phyloP scores from a whole-genome alignment of 805 yeast species.

The Ogataea wickerhamii region DNA sequence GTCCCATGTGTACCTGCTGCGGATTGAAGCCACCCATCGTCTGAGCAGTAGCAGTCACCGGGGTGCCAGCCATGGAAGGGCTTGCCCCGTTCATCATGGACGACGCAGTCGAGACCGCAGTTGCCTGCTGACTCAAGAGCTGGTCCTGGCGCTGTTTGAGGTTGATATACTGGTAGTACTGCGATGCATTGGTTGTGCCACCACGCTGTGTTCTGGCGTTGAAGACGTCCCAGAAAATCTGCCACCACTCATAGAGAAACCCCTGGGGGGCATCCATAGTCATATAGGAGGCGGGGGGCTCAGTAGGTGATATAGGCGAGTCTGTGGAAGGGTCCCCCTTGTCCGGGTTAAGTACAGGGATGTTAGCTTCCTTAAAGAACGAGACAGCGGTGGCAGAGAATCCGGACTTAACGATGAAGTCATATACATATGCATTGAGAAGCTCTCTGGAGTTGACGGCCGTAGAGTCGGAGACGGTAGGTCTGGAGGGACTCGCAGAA shows the following conservation, averaged over 20 bases:
- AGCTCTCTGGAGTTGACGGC: slow-evolving; percentile 54
- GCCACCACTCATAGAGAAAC: slow-evolving; percentile 93
- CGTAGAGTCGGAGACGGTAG: slow-evolving; percentile 38
- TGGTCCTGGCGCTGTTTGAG: slow-evolving; percentile 60
- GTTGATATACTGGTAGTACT: slow-evolving; percentile 63
- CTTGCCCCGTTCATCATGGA: slow-evolving; percentile 13
- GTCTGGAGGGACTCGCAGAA: slow-evolving; percentile 14
- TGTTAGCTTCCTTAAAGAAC: slow-evolving; percentile 74
- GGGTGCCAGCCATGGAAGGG: slow-evolving; percentile 13
- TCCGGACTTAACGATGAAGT: slow-evolving; percentile 73
- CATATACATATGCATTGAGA: slow-evolving; percentile 81
- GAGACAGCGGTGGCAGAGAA: slow-evolving; percentile 68
- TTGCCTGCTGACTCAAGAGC: slow-evolving; percentile 30
- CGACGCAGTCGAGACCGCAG: slow-evolving; percentile 21
- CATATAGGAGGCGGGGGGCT: slow-evolving; percentile 48
- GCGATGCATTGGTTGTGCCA: slow-evolving; percentile 60
- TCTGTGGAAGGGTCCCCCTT: slow-evolving; percentile 14
- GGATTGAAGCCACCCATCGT: slow-evolving; percentile 17
- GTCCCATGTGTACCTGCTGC: slow-evolving; percentile 11
- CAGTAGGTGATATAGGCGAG: slow-evolving; percentile 21
- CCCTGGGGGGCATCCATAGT: slow-evolving; percentile 84
- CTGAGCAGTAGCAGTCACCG: slow-evolving; percentile 16
- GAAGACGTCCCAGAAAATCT: slow-evolving; percentile 89
- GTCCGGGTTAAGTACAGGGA: slow-evolving; percentile 42
- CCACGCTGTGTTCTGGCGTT: slow-evolving; percentile 72